Conservation (phyloP, 495 filamentous ascomycete genomes). For the Neurospora sp. region DNA sequence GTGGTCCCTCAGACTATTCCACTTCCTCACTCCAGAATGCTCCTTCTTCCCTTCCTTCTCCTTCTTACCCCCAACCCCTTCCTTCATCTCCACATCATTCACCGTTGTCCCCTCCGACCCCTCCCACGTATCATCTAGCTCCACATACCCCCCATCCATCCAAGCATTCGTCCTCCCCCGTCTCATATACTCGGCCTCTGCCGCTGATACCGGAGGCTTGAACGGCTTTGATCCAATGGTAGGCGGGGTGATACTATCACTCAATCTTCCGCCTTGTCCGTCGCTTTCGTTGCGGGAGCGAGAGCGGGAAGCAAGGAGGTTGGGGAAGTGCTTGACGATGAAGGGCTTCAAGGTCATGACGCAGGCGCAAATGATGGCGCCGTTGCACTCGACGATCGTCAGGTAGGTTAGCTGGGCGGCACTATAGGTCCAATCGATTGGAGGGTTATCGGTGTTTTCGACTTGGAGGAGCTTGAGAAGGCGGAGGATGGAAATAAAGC, state of each 20-base stretch:
- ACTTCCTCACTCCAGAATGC: neutral
- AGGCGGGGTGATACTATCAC: conserved; percentile 7
- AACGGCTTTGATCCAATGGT: conserved; percentile 16
- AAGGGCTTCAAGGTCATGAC: conserved; percentile 27
- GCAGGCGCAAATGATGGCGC: conserved; percentile 34
- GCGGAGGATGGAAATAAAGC: conserved; percentile 26
- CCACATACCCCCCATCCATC: conserved; percentile 10
- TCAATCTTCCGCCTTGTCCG: neutral
- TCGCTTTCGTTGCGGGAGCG: neutral
- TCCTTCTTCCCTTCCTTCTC: neutral
- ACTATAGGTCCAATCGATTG: conserved; percentile 18
- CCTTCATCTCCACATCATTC: conserved; percentile 15
- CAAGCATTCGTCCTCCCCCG: neutral
- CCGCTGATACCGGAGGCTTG: conserved; percentile 2
- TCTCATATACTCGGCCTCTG: neutral
- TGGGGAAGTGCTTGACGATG: conserved; percentile 22
- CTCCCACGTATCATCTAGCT: conserved; percentile 13
- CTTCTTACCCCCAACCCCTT: neutral
- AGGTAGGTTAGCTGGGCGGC: conserved; percentile 27
- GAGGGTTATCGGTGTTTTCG: conserved; percentile 6
- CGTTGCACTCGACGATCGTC: conserved; percentile 35
- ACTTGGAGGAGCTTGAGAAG: conserved; percentile 16
- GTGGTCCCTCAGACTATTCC: neutral
- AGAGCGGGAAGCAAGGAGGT: conserved; percentile 15
- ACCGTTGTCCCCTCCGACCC: conserved; percentile 1